Evolutionary conservation across 257 asterid species (phyloP).

Genomic region (Craterostigma plantagineum): DNA sequence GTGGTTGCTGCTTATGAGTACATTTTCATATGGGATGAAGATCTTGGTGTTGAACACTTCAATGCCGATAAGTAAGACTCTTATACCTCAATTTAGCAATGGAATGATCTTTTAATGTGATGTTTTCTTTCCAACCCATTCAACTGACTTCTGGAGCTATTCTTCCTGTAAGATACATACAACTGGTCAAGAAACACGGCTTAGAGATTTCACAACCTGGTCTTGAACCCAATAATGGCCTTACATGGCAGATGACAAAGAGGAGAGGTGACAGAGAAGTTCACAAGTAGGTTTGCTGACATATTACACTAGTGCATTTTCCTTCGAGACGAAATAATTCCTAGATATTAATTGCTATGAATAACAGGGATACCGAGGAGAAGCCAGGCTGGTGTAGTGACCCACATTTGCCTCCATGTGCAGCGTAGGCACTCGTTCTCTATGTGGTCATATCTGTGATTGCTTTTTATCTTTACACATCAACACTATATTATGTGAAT

Average conservation of each 20-base stretch:
- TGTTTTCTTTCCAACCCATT: slow-evolving; percentile 10
- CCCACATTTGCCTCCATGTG: slow-evolving; percentile 99
- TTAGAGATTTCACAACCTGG: slow-evolving; percentile 98
- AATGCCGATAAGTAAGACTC: slow-evolving; percentile 54
- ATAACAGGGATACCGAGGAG: slow-evolving; percentile 82
- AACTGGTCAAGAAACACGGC: slow-evolving; percentile 76
- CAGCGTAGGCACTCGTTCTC: slow-evolving; percentile 60
- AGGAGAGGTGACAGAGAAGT: slow-evolving; percentile 93
- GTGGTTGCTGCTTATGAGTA: slow-evolving; percentile 93
- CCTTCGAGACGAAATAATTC: slow-evolving; percentile 2
- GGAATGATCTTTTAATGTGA: neutral
- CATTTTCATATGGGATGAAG: slow-evolving; percentile 98
- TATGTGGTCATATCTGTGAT: neutral
- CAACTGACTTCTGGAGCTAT: neutral
- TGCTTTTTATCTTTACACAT: neutral
- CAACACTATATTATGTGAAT: neutral
- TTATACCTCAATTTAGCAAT: neutral
- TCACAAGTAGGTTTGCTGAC: slow-evolving; percentile 59
- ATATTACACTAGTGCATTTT: neutral
- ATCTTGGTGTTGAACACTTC: slow-evolving; percentile 97
- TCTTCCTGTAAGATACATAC: slow-evolving; percentile 48
- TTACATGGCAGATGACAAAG: slow-evolving; percentile 99
- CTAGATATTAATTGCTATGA: slow-evolving; percentile 5
- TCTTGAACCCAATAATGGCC: slow-evolving; percentile 96
- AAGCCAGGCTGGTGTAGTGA: slow-evolving; percentile 99